A percentile compares a stretch with the other conserved stretches of the same genome.
phyloP scores from a whole-genome alignment of 2,329 filamentous ascomycete genomes.

The Penicillium sp. region DNA sequence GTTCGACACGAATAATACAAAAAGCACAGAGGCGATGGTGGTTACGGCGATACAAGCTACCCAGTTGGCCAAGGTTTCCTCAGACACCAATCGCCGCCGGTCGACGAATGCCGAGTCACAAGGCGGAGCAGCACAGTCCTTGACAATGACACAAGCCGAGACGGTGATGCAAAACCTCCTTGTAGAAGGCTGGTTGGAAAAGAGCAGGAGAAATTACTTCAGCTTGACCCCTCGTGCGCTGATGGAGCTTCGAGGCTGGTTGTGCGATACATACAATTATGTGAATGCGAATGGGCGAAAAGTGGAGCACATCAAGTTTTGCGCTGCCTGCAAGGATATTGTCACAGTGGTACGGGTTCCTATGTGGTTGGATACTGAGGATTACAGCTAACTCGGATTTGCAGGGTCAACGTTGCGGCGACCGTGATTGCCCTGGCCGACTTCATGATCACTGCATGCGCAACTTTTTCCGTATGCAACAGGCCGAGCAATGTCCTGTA shows the following conservation, averaged over 20 bases:
- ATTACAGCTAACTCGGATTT: slow-evolving; percentile 3
- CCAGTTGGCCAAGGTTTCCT: slow-evolving; percentile 53
- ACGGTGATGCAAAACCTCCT: slow-evolving; percentile 64
- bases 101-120: slow-evolving; percentile 35
- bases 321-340: slow-evolving; percentile 82
- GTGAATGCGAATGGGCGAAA: slow-evolving; percentile 49
- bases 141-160: slow-evolving; percentile 76
- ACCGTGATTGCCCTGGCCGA: slow-evolving; percentile 62
- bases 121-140: slow-evolving; percentile 42
- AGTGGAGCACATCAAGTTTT: slow-evolving; percentile 75
- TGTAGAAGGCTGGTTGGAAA: slow-evolving; percentile 78
- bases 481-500: slow-evolving; percentile 58
- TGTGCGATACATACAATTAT: slow-evolving; percentile 88
- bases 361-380: background rate
- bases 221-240: slow-evolving; percentile 69
- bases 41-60: slow-evolving; percentile 73
- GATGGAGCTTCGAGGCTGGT: slow-evolving; percentile 78
- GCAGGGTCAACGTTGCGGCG: slow-evolving; percentile 67
- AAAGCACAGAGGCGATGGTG: slow-evolving; percentile 74
- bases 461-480: slow-evolving; percentile 65
- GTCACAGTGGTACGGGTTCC: slow-evolving; percentile 61
- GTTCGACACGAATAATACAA: slow-evolving; percentile 83
- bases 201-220: slow-evolving; percentile 67
- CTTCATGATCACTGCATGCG: slow-evolving; percentile 72
- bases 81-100: slow-evolving; percentile 45